phyloP scores from a whole-genome alignment of 208 protist species.

The Trypanosoma scelopori region DNA sequence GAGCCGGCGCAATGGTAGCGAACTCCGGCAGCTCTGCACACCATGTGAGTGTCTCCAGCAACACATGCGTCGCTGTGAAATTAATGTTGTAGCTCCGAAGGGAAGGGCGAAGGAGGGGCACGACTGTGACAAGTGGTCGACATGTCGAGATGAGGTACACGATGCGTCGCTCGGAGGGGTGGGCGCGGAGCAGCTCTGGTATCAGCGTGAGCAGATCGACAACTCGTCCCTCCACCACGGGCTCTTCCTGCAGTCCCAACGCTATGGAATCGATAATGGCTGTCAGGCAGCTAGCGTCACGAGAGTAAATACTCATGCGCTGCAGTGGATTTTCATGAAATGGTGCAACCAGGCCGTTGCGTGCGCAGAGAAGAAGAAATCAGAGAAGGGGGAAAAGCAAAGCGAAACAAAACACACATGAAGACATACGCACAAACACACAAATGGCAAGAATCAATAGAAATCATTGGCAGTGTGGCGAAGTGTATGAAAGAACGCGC shows the following conservation, averaged over 20 bases:
- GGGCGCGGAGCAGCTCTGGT: conserved; percentile 12
- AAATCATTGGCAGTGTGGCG: too few relatives aligned
- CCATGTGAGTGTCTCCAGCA: conserved; percentile 12
- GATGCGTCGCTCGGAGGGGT: conserved; percentile 1
- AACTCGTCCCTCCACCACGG: conserved; percentile 13
- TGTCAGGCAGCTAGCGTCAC: conserved; percentile 7
- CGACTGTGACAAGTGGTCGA: conserved; percentile 1
- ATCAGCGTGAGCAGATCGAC: conserved; percentile 16
- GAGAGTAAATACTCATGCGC: conserved; percentile 2
- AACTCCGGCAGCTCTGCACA: conserved; percentile 1
- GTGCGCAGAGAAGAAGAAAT: neutral
- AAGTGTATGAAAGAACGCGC: too few relatives aligned
- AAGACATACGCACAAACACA: neutral
- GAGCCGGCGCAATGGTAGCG: neutral
- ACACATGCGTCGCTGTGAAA: conserved; percentile 2
- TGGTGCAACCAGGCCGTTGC: too few relatives aligned
- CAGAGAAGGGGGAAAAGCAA: too few relatives aligned
- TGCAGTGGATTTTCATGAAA: neutral
- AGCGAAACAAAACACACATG: too few relatives aligned
- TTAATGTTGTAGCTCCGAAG: conserved; percentile 12
- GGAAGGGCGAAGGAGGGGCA: conserved; percentile 5
- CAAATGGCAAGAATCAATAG: too few relatives aligned
- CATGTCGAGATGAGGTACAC: conserved; percentile 8
- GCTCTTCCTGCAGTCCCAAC: conserved; percentile 4
- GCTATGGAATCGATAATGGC: conserved; percentile 17